A percentile compares a stretch with the other conserved stretches of the same genome.
Conservation (phyloP, 1,139 yeast genomes). For the Chernovozyma aurita region DNA sequence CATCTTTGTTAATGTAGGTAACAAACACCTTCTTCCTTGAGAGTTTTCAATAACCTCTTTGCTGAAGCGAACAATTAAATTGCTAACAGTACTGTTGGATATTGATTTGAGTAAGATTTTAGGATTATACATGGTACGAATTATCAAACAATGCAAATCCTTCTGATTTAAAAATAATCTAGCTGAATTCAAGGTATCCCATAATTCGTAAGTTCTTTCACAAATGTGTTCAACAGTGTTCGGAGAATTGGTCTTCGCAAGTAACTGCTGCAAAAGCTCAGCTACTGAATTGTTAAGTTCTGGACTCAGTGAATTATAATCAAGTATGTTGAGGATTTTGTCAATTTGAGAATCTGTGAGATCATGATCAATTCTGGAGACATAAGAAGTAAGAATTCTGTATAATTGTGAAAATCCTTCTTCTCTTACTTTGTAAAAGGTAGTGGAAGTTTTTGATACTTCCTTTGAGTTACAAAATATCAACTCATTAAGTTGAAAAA, state of each 20-base stretch:
- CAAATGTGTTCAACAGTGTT: neutral
- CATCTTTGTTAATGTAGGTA: slow-evolving; percentile 52
- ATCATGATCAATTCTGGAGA: slow-evolving; percentile 7
- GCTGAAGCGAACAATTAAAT: slow-evolving; percentile 33
- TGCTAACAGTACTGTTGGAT: slow-evolving; percentile 19
- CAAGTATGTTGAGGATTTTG: slow-evolving; percentile 12
- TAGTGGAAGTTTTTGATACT: slow-evolving; percentile 20
- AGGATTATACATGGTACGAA: slow-evolving; percentile 37
- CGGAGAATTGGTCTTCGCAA: slow-evolving; percentile 1
- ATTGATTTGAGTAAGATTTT: slow-evolving; percentile 16
- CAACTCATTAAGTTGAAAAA: slow-evolving; percentile 14
- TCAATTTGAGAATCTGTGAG: slow-evolving; percentile 7
- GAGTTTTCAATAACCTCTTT: slow-evolving; percentile 46
- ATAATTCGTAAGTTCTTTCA: slow-evolving; percentile 32
- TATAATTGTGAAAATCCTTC: slow-evolving; percentile 32
- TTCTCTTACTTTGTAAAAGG: slow-evolving; percentile 44
- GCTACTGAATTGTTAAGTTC: slow-evolving; percentile 3
- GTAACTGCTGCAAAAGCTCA: neutral
- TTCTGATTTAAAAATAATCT: slow-evolving; percentile 65
- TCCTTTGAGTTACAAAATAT: slow-evolving; percentile 22
- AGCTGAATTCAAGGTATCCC: slow-evolving; percentile 58
- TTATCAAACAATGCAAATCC: slow-evolving; percentile 53
- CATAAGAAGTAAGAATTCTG: slow-evolving; percentile 11
- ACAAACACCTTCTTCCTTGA: slow-evolving; percentile 61
- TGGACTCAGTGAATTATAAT: slow-evolving; percentile 8